phyloP scores from a whole-genome alignment of 352 stramenopile genomes.

The Peronosclerospora sorghi region DNA sequence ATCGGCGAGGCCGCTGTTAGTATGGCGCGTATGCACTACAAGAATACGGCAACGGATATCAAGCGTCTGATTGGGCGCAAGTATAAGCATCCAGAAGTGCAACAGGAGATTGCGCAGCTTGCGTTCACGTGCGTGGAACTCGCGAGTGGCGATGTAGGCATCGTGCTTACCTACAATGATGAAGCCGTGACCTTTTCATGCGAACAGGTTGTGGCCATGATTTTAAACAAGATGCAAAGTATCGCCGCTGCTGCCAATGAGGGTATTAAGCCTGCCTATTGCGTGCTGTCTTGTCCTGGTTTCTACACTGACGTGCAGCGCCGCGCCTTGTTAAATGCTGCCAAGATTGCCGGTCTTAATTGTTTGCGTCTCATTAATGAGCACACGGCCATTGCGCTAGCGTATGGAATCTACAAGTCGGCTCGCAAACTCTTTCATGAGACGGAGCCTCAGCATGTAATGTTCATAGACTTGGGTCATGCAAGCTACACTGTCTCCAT shows the following conservation, averaged over 20 bases:
- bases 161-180: slow-evolving; percentile 90
- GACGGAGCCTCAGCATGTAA: slow-evolving; percentile 90
- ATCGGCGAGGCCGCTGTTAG: slow-evolving; percentile 88
- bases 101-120: slow-evolving; percentile 89
- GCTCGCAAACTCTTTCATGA: slow-evolving; percentile 91
- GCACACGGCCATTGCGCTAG: slow-evolving; percentile 91
- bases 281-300: slow-evolving; percentile 91
- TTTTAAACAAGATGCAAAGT: slow-evolving; percentile 94
- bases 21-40: slow-evolving; percentile 93
- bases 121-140: slow-evolving; percentile 88
- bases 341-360: slow-evolving; percentile 92
- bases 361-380: slow-evolving; percentile 97
- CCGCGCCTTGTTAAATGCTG: slow-evolving; percentile 88
- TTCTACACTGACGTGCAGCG: slow-evolving; percentile 98
- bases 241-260: slow-evolving; percentile 91
- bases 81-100: slow-evolving; percentile 92
- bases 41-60: slow-evolving; percentile 95
- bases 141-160: slow-evolving; percentile 78
- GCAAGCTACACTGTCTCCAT: slow-evolving; percentile 88
- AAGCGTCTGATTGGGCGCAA: slow-evolving; percentile 96
- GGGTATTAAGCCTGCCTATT: slow-evolving; percentile 79
- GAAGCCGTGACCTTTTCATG: slow-evolving; percentile 85
- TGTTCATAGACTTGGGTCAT: slow-evolving; percentile 99
- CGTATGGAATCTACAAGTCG: slow-evolving; percentile 95
- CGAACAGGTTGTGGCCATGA: slow-evolving; percentile 95